Evolutionary conservation across 768 basidiomycete species (phyloP).

Genomic region (Mycena maculata): DNA sequence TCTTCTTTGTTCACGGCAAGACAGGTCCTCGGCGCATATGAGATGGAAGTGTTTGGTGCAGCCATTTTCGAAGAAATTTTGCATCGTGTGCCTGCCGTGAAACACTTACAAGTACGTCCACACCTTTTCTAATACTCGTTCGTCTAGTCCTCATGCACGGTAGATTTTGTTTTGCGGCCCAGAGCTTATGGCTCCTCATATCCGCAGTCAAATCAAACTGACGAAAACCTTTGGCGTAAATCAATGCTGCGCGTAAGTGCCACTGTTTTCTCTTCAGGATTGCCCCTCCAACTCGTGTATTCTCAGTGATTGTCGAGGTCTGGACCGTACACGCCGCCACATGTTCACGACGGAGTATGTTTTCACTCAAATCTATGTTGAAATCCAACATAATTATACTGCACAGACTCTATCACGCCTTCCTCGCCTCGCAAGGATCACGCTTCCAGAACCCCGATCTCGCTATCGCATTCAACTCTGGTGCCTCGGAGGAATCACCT

Average conservation of each 20-base stretch:
- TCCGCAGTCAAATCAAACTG: neutral
- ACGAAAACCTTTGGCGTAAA: neutral
- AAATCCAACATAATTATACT: neutral
- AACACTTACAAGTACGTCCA: constrained; percentile 41
- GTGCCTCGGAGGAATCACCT: constrained; percentile 39
- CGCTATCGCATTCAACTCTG: constrained; percentile 51
- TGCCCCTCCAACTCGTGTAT: neutral
- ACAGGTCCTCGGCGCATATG: constrained; percentile 44
- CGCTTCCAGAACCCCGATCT: constrained; percentile 45
- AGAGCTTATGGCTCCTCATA: constrained; percentile 28
- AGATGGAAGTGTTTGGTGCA: constrained; percentile 37
- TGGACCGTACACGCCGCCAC: constrained; percentile 43
- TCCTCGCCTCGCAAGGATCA: constrained; percentile 28
- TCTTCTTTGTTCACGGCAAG: neutral
- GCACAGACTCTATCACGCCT: constrained; percentile 47
- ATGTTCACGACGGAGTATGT: constrained; percentile 40
- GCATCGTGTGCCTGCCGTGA: constrained; percentile 47
- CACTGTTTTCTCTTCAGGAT: constrained; percentile 18
- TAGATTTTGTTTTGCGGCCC: constrained; percentile 44
- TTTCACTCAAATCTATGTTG: neutral
- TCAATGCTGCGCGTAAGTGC: constrained; percentile 37
- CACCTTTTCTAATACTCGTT: neutral
- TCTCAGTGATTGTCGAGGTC: constrained; percentile 40
- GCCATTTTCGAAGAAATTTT: constrained; percentile 50
- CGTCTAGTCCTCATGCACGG: neutral